Evolutionary conservation across 805 yeast genomes (phyloP).

Genomic region (Lachancea sp.): DNA sequence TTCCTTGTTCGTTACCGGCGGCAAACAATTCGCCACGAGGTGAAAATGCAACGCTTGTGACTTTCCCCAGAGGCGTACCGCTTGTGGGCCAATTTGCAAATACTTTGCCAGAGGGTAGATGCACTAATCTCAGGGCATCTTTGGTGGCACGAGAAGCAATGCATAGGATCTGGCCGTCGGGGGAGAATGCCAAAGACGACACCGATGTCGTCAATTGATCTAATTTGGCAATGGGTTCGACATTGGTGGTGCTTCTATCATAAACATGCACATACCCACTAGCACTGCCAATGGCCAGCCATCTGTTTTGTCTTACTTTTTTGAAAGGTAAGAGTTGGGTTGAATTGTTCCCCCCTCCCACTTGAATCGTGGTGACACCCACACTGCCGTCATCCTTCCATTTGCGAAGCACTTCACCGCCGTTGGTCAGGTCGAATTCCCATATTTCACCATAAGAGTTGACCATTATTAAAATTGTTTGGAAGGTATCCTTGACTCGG

Average conservation of each 20-base stretch:
- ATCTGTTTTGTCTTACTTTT: slow-evolving; percentile 43
- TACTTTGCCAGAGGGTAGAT: slow-evolving; percentile 79
- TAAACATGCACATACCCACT: slow-evolving; percentile 88
- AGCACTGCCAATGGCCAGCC: slow-evolving; percentile 83
- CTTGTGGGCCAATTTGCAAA: slow-evolving; percentile 96
- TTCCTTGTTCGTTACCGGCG: slow-evolving; percentile 87
- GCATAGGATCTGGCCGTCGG: slow-evolving; percentile 84
- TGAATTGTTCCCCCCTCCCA: slow-evolving; percentile 51
- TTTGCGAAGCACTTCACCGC: slow-evolving; percentile 45
- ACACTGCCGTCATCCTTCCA: slow-evolving; percentile 88
- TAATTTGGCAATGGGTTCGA: slow-evolving; percentile 54
- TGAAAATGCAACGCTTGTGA: slow-evolving; percentile 72
- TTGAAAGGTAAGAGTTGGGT: slow-evolving; percentile 23
- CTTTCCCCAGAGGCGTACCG: slow-evolving; percentile 93
- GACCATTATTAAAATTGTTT: slow-evolving; percentile 45
- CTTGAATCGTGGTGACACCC: slow-evolving; percentile 69
- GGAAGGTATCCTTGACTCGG: slow-evolving; percentile 19
- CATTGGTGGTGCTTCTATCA: slow-evolving; percentile 43
- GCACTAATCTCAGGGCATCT: slow-evolving; percentile 82
- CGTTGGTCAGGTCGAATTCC: slow-evolving; percentile 61
- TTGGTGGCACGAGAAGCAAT: slow-evolving; percentile 78
- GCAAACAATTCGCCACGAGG: slow-evolving; percentile 78
- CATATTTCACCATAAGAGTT: slow-evolving; percentile 81
- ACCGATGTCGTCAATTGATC: slow-evolving; percentile 80
- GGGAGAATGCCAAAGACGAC: slow-evolving; percentile 64